A percentile compares a stretch with the other conserved stretches of the same genome.
phyloP scores from a whole-genome alignment of 2,329 filamentous ascomycete genomes.

The Talaromyces marneffei region DNA sequence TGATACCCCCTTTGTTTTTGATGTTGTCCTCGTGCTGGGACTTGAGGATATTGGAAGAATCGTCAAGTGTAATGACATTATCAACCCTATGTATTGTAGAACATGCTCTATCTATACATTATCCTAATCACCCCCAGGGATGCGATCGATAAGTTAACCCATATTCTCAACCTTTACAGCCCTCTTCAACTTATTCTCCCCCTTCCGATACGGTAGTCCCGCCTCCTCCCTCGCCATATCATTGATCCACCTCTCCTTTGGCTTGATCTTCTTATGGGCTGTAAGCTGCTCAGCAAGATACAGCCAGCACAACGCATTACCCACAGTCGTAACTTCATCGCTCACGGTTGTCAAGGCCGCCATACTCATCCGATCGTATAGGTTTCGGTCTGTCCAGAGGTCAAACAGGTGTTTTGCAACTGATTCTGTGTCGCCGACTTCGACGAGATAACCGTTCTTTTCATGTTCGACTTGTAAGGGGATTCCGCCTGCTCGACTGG shows the following conservation, averaged over 20 bases:
- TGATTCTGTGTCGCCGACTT: constrained; percentile 62
- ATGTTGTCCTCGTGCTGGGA: not conserved
- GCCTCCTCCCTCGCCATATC: constrained; percentile 66
- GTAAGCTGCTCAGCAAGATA: constrained; percentile 66
- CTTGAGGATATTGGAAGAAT: not conserved
- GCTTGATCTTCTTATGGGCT: constrained; percentile 52
- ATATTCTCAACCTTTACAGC: constrained; percentile 26
- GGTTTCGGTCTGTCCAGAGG: constrained; percentile 59
- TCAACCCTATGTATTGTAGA: not conserved
- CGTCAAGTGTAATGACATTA: not conserved
- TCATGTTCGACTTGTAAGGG: constrained; percentile 68
- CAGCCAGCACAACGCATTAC: constrained; percentile 70
- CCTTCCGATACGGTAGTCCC: constrained; percentile 51
- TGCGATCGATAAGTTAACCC: not conserved
- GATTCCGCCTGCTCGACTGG: constrained; percentile 70
- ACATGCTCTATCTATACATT: not conserved
- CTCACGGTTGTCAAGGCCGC: constrained; percentile 63
- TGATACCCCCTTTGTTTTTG: constrained; percentile 13
- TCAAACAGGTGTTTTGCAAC: constrained; percentile 63
- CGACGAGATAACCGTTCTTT: constrained; percentile 68
- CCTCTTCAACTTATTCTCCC: constrained; percentile 54
- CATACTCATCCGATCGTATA: constrained; percentile 61
- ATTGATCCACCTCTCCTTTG: constrained; percentile 63
- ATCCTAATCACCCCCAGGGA: too few relatives aligned
- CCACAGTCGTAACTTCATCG: constrained; percentile 76